Base-by-base conservation (phyloP, 2,329 filamentous ascomycete species). In the Aspergillus clavatus region DNA sequence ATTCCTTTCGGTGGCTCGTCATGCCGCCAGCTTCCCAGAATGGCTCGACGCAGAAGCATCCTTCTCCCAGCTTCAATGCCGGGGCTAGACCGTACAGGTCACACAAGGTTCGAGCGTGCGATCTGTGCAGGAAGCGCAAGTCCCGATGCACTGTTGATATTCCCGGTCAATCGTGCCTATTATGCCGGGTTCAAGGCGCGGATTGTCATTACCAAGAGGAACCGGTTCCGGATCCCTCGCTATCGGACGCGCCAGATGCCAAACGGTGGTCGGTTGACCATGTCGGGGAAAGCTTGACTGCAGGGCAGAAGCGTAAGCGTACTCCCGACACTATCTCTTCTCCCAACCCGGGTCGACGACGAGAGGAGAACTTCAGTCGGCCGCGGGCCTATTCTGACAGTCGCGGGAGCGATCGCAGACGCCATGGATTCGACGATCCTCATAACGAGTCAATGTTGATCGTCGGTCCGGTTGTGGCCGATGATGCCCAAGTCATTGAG, bases 401-500 rank as follows among this genome's bases (percentile, higher is more conserved):
- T 29, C 62, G 63, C 21, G 58, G 55, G 38, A 65, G 53, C 46
- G 61, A 65, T 24, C 43, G 57, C 39, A 56, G 59, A 40, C 61
- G 66, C 41, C 62, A 61, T 43, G 58, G 57, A 38, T 44, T 57
- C 21, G 62, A 68, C 10, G 65, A 67, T 36, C 64, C 61, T 6
- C 65, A 68, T 5, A 70, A 70, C 47, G 68, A 72, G 50, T 72
- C 68, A 1, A 66, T 72, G 28, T 76, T 81, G 52, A 81, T 83
- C 46, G 73, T 83, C 41, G 79, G 80, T 0, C 80, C 80, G 0
- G 77, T 79, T 5, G 72, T 78, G 5, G 79, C 78, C 4, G 76
- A 76, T 39, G 80, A 83, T 63, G 79, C 76, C 1, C 79, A 82
- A 42, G 72, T 83, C 8, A 69, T 83, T 37, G 76, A 80, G n/a